Base-by-base conservation (phyloP, 2,329 filamentous ascomycete species). In the Aspergillus texensis region DNA sequence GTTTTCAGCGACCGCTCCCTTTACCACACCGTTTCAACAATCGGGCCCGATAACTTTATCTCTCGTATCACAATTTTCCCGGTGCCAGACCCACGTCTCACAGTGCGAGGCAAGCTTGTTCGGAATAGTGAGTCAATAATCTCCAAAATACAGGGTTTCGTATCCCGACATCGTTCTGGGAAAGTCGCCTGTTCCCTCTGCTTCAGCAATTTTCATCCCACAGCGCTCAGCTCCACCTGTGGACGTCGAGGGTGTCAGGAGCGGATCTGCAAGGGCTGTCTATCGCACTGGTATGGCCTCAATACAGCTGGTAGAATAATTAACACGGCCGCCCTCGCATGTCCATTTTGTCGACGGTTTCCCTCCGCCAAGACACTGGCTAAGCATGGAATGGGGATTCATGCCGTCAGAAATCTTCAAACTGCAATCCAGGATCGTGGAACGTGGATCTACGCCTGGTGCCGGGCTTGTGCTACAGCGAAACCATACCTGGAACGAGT, bases 361-460 rank as follows among this genome's bases (percentile, higher is more conserved):
- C 82, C 82, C 0, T 74, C 77, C 1, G 68, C 78, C 5, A 74
- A 74, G 58, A 78, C 75, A 1, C 66, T 83, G 2, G 71, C 76
- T 0, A 65, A 67, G 0, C 74, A 77, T 24, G 74, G 75, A 1
- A 76, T 82, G 58, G 77, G 77, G 6, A 72, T 77, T 11, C 72
- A 76, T 4, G 71, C 71, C 1, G 70, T 85, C 4, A 76, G 73
- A 1, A 74, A 80, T 41, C 63, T 84, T 28, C 68, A 68, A 2
- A 67, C 68, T 1, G 83, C 81, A 0, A 73, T 84, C 0, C 68
- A 75, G 2, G 77, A 82, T 14, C 66, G 74, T 1, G 82, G 78
- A 2, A 72, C 71, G 1, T 83, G 79, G 78, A 80, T 84, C 58
- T 83, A 85, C 52, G 82, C 79, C 0, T 84, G 81, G 83, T 87